Conservation (phyloP, 345 rosid genomes). For the Eucalyptus marginata region DNA sequence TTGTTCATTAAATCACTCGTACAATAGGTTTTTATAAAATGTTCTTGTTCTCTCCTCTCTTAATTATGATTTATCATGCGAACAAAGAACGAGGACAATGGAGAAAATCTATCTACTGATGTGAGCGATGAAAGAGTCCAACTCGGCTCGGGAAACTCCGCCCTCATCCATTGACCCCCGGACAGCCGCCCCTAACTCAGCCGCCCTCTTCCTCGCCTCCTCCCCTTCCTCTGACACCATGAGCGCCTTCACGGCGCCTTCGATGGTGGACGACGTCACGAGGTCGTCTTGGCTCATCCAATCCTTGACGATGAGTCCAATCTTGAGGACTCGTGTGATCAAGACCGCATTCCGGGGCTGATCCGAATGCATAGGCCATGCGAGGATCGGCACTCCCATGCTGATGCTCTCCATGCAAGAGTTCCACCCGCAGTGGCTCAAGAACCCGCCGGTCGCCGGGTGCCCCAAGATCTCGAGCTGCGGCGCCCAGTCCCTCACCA, state of each 20-base stretch:
- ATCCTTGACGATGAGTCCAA: constrained; percentile 19
- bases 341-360: constrained; percentile 41
- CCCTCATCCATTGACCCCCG: constrained; percentile 15
- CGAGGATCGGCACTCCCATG: constrained; percentile 51
- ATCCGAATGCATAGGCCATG: constrained; percentile 66
- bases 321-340: constrained; percentile 19
- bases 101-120: constrained; percentile 18
- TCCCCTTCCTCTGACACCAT: constrained; percentile 44
- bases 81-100: not conserved
- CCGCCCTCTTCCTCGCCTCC: constrained; percentile 32
- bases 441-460: constrained; percentile 28
- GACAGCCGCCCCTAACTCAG: constrained; percentile 7
- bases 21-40: not conserved
- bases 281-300: constrained; percentile 12
- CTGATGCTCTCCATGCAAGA: constrained; percentile 64
- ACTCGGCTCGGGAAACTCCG: constrained; percentile 28
- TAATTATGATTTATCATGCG: not conserved
- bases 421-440: constrained; percentile 69
- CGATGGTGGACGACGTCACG: constrained; percentile 8
- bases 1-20: not conserved
- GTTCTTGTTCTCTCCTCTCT: not conserved
- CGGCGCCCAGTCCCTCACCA: constrained; percentile 57
- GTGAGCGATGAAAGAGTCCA: constrained; percentile 37
- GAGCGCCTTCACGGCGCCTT: constrained; percentile 17
- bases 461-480: constrained; percentile 50